phyloP scores from a whole-genome alignment of 1,139 yeast species.

The Yamadazyma diddensiae region DNA sequence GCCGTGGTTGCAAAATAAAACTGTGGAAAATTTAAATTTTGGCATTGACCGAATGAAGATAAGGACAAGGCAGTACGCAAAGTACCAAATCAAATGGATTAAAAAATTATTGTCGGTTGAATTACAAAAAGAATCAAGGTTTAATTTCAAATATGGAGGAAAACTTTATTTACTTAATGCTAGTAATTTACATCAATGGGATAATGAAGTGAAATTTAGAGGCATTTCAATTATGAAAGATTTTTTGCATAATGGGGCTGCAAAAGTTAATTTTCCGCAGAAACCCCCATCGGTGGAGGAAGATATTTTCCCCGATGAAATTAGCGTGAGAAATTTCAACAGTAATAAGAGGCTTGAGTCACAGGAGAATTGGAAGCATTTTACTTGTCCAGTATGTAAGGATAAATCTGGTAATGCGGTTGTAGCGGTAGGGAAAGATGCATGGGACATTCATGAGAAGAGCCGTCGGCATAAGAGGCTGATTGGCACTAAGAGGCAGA shows the following conservation, averaged over 20 bases:
- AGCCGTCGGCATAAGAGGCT: constrained; percentile 59
- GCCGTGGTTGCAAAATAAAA: constrained; percentile 57
- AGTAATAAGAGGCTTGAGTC: constrained; percentile 39
- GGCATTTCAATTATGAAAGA: constrained; percentile 52
- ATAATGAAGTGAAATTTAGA: constrained; percentile 47
- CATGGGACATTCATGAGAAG: constrained; percentile 63
- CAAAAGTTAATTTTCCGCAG: constrained; percentile 20
- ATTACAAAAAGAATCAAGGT: constrained; percentile 48
- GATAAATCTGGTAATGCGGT: constrained; percentile 53
- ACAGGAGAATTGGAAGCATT: constrained; percentile 64
- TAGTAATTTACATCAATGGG: constrained; percentile 65
- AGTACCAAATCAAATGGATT: constrained; percentile 92
- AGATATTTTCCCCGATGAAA: constrained; percentile 26
- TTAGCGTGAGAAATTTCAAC: constrained; percentile 18
- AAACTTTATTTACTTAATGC: constrained; percentile 72
- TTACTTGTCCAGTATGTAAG: constrained; percentile 63
- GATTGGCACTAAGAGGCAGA: too few species aligned
- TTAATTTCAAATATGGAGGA: constrained; percentile 55
- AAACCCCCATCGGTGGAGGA: constrained; percentile 44
- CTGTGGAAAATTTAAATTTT: constrained; percentile 23
- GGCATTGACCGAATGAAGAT: constrained; percentile 78
- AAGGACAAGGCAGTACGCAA: constrained; percentile 83
- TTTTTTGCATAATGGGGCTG: constrained; percentile 29
- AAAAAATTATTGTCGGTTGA: constrained; percentile 66
- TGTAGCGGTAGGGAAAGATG: constrained; percentile 70